These are phyloP conservation scores for Diaporthe sp. DNA, from an alignment of 2,329 filamentous ascomycete genomes.

Conservation along the genomic window DNA sequence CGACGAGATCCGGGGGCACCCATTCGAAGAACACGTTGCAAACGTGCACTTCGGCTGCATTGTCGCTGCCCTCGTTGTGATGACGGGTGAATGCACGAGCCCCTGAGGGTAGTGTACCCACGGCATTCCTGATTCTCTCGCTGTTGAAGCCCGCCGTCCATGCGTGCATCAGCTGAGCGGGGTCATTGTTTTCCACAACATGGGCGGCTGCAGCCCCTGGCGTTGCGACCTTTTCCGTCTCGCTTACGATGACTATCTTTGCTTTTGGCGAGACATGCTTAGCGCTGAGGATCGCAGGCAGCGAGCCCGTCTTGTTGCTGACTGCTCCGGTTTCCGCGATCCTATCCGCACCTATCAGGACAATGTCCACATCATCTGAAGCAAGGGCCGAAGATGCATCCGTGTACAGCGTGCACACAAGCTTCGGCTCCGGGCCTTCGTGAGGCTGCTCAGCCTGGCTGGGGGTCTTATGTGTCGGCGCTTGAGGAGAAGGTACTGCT, in stretches of 20 bases:
- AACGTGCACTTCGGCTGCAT: constrained; percentile 45
- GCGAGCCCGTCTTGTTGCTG: constrained; percentile 74
- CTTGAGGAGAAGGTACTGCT: constrained; percentile 39
- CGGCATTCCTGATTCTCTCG: constrained; percentile 38
- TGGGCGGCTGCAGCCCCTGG: constrained; percentile 56
- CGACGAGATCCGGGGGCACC: constrained; percentile 61
- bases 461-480: constrained; percentile 33
- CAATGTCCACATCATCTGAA: constrained; percentile 60
- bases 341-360: constrained; percentile 73
- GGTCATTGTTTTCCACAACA: constrained; percentile 61
- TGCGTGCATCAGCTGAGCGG: constrained; percentile 57
- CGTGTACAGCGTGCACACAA: constrained; percentile 63
- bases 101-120: constrained; percentile 31
- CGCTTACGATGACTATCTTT: constrained; percentile 66
- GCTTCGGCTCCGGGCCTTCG: constrained; percentile 29
- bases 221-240: constrained; percentile 70
- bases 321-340: constrained; percentile 68
- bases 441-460: constrained; percentile 31
- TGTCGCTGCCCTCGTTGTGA: constrained; percentile 27
- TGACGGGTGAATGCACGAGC: constrained; percentile 24
- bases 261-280: constrained; percentile 56
- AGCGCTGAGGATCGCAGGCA: constrained; percentile 67
- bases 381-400: constrained; percentile 70
- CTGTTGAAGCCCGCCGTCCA: constrained; percentile 53
- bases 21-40: constrained; percentile 71